Evolutionary conservation across 1,284 basidiomycete species (phyloP), one percentile per base, ranked within the genome.

Genomic region (Schizopora paradoxa): DNA sequence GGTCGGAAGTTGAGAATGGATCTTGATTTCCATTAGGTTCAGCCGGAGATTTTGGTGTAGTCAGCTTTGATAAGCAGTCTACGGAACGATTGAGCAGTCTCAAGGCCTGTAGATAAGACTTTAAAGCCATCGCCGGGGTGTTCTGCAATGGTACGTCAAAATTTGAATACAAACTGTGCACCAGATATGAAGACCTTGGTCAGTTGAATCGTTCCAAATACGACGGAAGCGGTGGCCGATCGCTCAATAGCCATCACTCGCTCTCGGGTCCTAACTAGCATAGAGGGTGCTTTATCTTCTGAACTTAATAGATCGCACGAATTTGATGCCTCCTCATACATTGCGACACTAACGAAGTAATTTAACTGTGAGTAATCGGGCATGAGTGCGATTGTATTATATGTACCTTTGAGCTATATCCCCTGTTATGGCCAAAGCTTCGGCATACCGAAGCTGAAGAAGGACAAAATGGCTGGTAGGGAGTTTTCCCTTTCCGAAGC

Each of bases 41-140:
- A 5, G 60, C 43, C 1, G 63, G 16, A 6, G 56, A 51, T 16
- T 53, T 49, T 1, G 67, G 58, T 2, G 72, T 72, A 32, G 61
- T 71, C 5, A 91, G 66, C 6, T 87, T 80, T 3, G 77, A 65
- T 0, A 93, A 61, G 1, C 79, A 77, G 25, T 88, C 85, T 1
- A 82, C 68, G 1, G 88, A 88, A 26, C 89, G 78, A 54, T 86
- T 86, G 76, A 82, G 90, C 1, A 94, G 66, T 3, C 91, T 77
- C 50, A 92, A 70, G 0, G 86, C 77, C 53, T 88, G 84, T 7
- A 86, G 66, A 43, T 86, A 70, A 13, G 75, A 76, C 19, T 74
- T 69, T 13, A 92, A 60, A 0, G 83, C 77, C 0, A 70, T 63
- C 0, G 76, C 66, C 0, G 80, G 67, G 43, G 93, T 79, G 36